phyloP scores from a whole-genome alignment of 371 early-diverging fungal genomes.

The Actinomucor elegans region DNA sequence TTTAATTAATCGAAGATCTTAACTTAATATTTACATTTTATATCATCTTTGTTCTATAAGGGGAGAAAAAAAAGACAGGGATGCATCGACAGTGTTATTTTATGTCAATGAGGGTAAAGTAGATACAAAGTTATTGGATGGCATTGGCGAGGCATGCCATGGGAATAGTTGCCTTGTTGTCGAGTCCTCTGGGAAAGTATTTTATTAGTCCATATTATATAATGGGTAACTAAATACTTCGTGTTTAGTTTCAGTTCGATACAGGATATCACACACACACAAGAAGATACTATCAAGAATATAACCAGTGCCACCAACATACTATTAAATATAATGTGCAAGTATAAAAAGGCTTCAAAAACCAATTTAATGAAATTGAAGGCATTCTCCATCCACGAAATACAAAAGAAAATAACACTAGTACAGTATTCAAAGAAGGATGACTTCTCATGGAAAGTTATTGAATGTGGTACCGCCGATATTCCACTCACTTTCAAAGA shows the following conservation, averaged over 20 bases:
- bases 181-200: conserved; percentile 6
- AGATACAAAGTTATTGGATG: not conserved
- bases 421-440: not conserved
- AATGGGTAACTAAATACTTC: not conserved
- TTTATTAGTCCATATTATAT: too few relatives aligned
- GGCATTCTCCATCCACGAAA: not conserved
- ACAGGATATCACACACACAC: not conserved
- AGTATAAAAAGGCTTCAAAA: not conserved
- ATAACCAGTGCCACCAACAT: not conserved
- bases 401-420: not conserved
- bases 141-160: not conserved
- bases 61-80: not conserved
- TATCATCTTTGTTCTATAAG: not conserved
- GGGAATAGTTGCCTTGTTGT: not conserved
- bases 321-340: not conserved
- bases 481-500: not conserved
- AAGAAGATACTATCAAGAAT: conserved; percentile 2
- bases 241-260: not conserved
- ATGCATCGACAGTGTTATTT: not conserved
- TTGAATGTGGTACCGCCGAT: conserved; percentile 6
- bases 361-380: not conserved
- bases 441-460: not conserved
- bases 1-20: too few relatives aligned
- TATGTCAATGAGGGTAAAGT: not conserved
- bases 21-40: too few relatives aligned